Base-by-base conservation (phyloP, 2,329 filamentous ascomycete species). In the Exophiala mesophila region DNA sequence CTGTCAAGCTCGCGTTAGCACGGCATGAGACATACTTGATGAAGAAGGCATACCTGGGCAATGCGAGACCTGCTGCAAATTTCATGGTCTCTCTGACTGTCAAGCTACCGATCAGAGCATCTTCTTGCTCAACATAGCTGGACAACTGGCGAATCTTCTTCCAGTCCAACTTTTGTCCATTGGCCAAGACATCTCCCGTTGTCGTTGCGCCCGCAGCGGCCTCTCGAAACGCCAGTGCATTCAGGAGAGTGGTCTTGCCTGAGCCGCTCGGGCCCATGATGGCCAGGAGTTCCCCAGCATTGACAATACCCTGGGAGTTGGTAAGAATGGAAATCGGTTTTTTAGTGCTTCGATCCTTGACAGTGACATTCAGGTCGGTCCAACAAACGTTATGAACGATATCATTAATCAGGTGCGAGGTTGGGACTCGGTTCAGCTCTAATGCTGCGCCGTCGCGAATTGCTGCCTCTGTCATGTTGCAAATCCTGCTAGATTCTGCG, bases 121-220 rank as follows among this genome's bases (percentile, higher is more conserved):
- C 88, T 52, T 94, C 86, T 62, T 94, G 88, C 67, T 94, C 88
- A 15, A 94, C 88, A 58, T 88, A 94, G 34, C 79, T 79, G 41
- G 77, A 83, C 36, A 90, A 71, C 35, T 76, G 71, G 13, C 78
- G 77, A 53, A 90, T 83, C 0, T 68, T 67, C 5, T 69, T 60
- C 5, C 69, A 63, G 1, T 78, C 71, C 3, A 79, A 65, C 3
- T 64, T 57, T 2, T 58, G 60, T 20, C 83, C 83, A 61, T 92
- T 88, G 53, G 86, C 71, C 41, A 76, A 70, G 12, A 80, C 68
- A 2, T 68, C 60, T 12, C 77, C 76, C 20, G 72, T 61, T n/a
- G n/a, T n/a, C 4, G 69, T 70, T 2, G 78, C 70, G 2, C 74
- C 73, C 1, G 76, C 69, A 0, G 71, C 69, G n/a, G n/a, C n/a